Evolutionary conservation across 1,284 basidiomycete genomes (phyloP).

Genomic region (Ganoderma resinaceum): DNA sequence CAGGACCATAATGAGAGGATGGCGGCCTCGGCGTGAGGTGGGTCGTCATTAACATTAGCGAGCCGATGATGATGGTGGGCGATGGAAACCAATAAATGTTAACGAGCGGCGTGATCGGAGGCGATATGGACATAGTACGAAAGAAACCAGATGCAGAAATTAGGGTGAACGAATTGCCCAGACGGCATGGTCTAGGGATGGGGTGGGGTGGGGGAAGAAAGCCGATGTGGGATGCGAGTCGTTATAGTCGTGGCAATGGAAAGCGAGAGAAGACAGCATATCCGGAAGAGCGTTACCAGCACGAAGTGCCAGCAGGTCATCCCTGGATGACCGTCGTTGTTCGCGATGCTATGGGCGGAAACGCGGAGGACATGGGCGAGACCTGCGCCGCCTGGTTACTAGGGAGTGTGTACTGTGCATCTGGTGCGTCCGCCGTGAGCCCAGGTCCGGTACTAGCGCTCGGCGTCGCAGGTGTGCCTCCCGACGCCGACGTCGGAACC

Average conservation of each 20-base stretch:
- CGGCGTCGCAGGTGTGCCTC: conserved; percentile 63
- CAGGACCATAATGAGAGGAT: conserved; percentile 8
- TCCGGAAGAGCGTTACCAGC: conserved; percentile 4
- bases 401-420: conserved; percentile 26
- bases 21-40: not conserved
- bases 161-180: conserved; percentile 12
- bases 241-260: conserved; percentile 25
- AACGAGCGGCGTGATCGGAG: conserved; percentile 21
- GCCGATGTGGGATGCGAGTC: conserved; percentile 21
- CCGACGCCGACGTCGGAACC: conserved; percentile 55
- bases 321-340: conserved; percentile 35
- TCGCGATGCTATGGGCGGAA: conserved; percentile 51
- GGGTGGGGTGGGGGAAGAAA: not conserved
- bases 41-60: conserved; percentile 24
- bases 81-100: conserved; percentile 17
- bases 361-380: conserved; percentile 79
- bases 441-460: conserved; percentile 46
- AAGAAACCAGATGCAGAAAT: conserved; percentile 8
- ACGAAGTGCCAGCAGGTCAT: not conserved
- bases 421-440: conserved; percentile 33
- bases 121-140: conserved; percentile 7
- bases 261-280: conserved; percentile 7
- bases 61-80: conserved; percentile 3
- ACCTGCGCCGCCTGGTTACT: conserved; percentile 59
- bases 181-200: conserved; percentile 13